phyloP scores from a whole-genome alignment of 495 filamentous ascomycete species.

The Rhypophila decipiens region DNA sequence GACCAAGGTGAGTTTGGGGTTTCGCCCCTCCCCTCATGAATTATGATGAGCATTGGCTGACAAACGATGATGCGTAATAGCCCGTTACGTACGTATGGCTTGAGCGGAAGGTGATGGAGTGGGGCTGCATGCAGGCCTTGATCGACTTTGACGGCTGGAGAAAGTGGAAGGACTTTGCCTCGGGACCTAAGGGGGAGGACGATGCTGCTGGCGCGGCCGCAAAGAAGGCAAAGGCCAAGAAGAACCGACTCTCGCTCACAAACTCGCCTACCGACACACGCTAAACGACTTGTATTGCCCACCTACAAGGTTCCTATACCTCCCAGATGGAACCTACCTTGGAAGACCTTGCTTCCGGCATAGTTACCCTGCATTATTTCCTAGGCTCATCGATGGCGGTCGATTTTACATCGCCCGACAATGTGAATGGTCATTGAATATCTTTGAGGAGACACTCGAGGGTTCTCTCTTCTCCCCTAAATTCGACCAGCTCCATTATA shows the following conservation, averaged over 20 bases:
- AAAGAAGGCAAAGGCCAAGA: constrained; percentile 31
- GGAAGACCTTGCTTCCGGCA: too few relatives aligned
- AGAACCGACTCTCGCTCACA: constrained; percentile 26
- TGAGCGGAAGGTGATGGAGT: constrained; percentile 95
- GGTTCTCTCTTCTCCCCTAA: too few relatives aligned
- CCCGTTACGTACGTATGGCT: constrained; percentile 98
- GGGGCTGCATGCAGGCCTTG: constrained; percentile 98
- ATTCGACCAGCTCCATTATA: too few relatives aligned
- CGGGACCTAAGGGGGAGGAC: constrained; percentile 26
- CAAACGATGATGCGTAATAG: constrained; percentile 40
- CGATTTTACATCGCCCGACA: too few relatives aligned
- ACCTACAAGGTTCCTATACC: too few relatives aligned
- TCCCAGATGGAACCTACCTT: too few relatives aligned
- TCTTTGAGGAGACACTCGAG: too few relatives aligned
- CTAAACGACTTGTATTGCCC: too few relatives aligned
- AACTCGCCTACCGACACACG: neutral
- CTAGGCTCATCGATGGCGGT: too few relatives aligned
- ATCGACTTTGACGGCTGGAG: constrained; percentile 99
- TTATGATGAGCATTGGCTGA: too few relatives aligned
- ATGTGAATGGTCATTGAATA: too few relatives aligned
- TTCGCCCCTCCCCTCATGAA: neutral
- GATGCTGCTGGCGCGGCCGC: constrained; percentile 14
- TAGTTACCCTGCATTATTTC: too few relatives aligned
- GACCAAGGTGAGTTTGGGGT: constrained; percentile 75
- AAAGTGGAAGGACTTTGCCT: constrained; percentile 81